These are phyloP conservation scores for Colletotrichum sp. DNA, from an alignment of 2,329 filamentous ascomycete species.

Conservation along the genomic window DNA sequence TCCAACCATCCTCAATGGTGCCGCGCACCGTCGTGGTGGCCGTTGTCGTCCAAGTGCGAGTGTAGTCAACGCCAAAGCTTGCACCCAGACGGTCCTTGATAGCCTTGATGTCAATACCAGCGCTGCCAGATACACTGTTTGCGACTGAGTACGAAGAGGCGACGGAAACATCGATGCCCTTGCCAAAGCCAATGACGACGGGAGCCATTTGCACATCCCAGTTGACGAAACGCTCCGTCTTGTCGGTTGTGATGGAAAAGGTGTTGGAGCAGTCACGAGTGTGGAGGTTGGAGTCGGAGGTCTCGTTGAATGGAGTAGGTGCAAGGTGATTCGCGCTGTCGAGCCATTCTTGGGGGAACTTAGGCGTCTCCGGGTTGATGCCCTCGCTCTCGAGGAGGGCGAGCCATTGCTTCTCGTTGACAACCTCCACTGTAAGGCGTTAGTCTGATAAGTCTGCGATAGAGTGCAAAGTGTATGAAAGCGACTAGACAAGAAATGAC, in stretches of 20 bases:
- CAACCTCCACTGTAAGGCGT: not conserved
- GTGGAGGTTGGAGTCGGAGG: not conserved
- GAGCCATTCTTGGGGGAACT: not conserved
- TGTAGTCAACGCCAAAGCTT: not conserved
- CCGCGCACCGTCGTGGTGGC: not conserved
- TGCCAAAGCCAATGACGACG: not conserved
- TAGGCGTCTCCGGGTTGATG: not conserved
- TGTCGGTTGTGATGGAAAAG: not conserved
- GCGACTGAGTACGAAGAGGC: not conserved
- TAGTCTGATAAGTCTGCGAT: not conserved
- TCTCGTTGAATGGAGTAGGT: not conserved
- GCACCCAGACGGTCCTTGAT: not conserved
- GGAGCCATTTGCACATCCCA: conserved; percentile 16
- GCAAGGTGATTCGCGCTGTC: not conserved
- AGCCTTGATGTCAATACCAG: not conserved
- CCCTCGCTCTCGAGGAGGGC: not conserved
- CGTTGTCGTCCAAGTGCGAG: not conserved
- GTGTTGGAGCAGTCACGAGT: not conserved
- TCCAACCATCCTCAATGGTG: not conserved
- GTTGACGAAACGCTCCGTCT: not conserved
- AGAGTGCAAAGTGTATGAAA: accelerated
- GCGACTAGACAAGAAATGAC: not conserved
- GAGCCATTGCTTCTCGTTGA: not conserved
- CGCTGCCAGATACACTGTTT: not conserved
- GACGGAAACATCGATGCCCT: conserved; percentile 1